Base-by-base conservation (phyloP, 306 rosid genomes). In the Trichosanthes cucumerina region DNA sequence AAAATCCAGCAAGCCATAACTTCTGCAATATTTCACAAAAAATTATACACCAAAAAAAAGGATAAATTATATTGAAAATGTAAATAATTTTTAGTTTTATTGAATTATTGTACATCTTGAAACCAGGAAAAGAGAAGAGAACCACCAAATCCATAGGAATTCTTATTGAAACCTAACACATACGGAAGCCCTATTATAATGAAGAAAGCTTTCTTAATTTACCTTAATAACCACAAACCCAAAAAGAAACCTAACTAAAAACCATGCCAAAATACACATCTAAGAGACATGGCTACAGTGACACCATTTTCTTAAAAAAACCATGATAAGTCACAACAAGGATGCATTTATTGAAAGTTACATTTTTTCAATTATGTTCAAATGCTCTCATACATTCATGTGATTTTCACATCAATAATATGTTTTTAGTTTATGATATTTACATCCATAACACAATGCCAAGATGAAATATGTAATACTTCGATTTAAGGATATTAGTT, bases 1-100 rank as follows among this genome's bases (percentile, higher is more conserved):
- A 96, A 87, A 96, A 96, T 74, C 99, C 99, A 83, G 96, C 98
- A 80, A 96, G 98, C 99, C 99, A 96, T 79, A 96, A 80, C 87
- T 92, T 96, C 99, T 96, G 92, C 87, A 81, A 85, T 60, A 75
- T 86, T 47, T n/a, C 78, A 53, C 38, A 74, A 76, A 52, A 47
- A 46, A 79, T 75, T 28, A 81, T 19, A 4, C 50, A 19, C 19
- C 15, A 71, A 43, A 71, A 14, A 68, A 65, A 65, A 19, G 10
- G 71, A 31, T 6, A 6, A 14, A 24, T 33, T 16, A 6, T 64
- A 33, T 5, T 64, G 46, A 12, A 34, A 47, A 24, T 49, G 43
- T 26, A 73, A 49, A 49, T 15, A 4, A 34, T 34, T 36, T 65
- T 65, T 36, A 21, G 11, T 68, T 47, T 72, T 47, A 13, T 47